Evolutionary conservation across 2,329 filamentous ascomycete species (phyloP), one percentile per base, ranked within the genome.

Genomic region (Claviceps arundinis): DNA sequence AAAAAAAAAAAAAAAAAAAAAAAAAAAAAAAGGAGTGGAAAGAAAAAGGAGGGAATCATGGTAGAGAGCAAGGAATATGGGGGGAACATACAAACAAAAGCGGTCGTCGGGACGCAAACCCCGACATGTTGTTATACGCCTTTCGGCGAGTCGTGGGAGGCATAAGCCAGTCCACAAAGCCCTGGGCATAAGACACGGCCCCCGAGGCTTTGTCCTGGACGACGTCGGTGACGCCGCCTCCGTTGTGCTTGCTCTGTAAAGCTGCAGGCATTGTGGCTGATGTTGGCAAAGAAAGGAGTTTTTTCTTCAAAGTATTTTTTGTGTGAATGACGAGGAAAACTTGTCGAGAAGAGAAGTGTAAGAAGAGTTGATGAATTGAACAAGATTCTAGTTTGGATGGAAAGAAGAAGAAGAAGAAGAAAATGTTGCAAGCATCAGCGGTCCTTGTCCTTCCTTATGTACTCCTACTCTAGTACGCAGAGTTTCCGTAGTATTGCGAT

Each of bases 81-180:
- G 30, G 30, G 4, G 9, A 11, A 65, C 82, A 22, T 72, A 88
- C 85, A 52, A 85, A 81, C 44, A 89, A 70, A 56, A 88, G 70
- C 2, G 88, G 88, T 52, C 84, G 82, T 48, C 75, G 70, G 5
- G 74, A 66, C 16, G 82, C 80, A 60, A 87, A 84, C 5, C 69
- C 63, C 38, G 73, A 70, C 30, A 78, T 65, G 45, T 70, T 72
- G 16, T 76, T 70, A 58, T 81, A 74, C 43, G 78, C 72, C 52
- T 73, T 71, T 56, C 80, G 73, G 48, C 85, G 76, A 54, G 77
- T 76, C 38, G 78, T 70, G 0, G 84, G 82, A 45, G 80, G 76
- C 44, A 88, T 71, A 59, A 75, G 60, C 56, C 72, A 70, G 60
- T 79, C 68, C 50, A 76, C 58, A 51, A 72, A 71, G 53, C 66